Evolutionary conservation across 305 asterid species (phyloP).

Genomic region (Solanum chacoense): DNA sequence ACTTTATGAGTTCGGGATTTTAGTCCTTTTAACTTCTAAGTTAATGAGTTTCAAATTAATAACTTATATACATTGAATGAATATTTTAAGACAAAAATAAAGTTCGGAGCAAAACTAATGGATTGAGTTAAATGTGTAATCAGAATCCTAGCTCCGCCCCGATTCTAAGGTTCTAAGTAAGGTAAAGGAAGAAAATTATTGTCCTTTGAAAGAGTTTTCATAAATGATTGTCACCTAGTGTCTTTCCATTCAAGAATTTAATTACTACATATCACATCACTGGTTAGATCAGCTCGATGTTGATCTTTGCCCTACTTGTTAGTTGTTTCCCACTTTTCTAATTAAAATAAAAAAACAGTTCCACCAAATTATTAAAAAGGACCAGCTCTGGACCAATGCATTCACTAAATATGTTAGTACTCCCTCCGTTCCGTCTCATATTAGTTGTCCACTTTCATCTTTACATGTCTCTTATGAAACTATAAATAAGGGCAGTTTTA

Average conservation of each 20-base stretch:
- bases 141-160: background rate
- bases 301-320: constrained; percentile 13
- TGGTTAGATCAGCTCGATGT: background rate
- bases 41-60: background rate
- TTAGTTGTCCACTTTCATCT: background rate
- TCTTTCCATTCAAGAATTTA: constrained; percentile 1
- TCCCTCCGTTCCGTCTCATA: background rate
- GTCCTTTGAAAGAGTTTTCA: background rate
- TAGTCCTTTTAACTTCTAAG: background rate
- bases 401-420: background rate
- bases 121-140: background rate
- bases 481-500: background rate
- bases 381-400: background rate
- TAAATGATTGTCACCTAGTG: background rate
- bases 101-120: background rate
- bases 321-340: constrained; percentile 13
- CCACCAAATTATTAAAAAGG: background rate
- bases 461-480: background rate
- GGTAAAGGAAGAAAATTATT: background rate
- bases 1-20: background rate
- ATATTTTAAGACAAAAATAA: background rate
- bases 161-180: background rate
- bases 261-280: constrained; percentile 12
- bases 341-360: background rate
- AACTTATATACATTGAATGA: background rate